Base-by-base conservation (phyloP, 176 grass and related monocot species). In the Cocos nucifera region DNA sequence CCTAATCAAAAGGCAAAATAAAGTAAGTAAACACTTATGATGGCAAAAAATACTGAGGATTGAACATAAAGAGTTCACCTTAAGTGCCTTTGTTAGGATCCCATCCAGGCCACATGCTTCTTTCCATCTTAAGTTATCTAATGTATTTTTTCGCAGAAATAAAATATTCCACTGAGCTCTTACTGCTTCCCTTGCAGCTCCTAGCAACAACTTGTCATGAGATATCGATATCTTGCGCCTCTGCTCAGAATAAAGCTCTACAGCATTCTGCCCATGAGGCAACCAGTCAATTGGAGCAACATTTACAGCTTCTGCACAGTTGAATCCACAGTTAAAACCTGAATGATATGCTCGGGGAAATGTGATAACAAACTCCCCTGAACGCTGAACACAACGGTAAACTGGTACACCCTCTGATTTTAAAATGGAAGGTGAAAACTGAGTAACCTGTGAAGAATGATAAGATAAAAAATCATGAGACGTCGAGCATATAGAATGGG, bases 231-330 rank as follows among this genome's bases (percentile, higher is more conserved):
- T 85, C 65, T 91, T 80, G 61, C 79, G 78, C 63, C 68, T 51
- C 64, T 97, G 93, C 58, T 91, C 76, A 19, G 84, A 73, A 57
- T 88, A 91, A 57, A 97, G 69, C 59, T 97, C 93, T 39, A 97
- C 87, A 54, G 87, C 93, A 75, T 71, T 85, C 61, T 97, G 93
- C 57, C 93, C 93, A 82, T 85, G 58, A 35, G 84, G 93, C 70
- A 97, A 57, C 93, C 93, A 97, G 83, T 97, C 92, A 82, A 97
- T 71, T 27, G 93, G 93, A 50, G 87, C 93, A 49, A 90, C 87
- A 73, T 91, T 91, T 59, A 97, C 93, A 73, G 93, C 93, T 77
- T 97, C 93, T 59, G 87, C 87, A 85, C 93, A 97, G 63, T 97
- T 97, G 80, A 91, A 97, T 16, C 92, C 92, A 73, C 80, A 88